Base-by-base conservation (phyloP, 371 early-diverging fungal genomes). In the Choanephora cucurbitarum region DNA sequence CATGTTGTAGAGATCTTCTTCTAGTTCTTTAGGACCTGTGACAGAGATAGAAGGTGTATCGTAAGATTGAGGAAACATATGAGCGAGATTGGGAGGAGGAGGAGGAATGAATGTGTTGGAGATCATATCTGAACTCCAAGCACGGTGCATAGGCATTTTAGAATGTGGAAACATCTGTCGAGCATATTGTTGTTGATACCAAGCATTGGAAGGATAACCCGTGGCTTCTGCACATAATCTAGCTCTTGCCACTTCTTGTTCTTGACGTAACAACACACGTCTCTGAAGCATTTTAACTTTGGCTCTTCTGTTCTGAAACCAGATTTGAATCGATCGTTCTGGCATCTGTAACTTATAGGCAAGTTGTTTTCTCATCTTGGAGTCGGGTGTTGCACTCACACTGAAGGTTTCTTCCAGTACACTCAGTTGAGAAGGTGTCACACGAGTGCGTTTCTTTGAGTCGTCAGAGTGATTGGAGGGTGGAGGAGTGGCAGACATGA, bases 301-400 rank as follows among this genome's bases (percentile, higher is more conserved):
- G 43, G 97, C 96, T 45, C 99, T 83, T 65, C 95, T 83, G 84
- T 99, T 99, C 72, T 99, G 99, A 82, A 99, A 99, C 99, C 99
- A 99, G 60, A 99, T 95, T 70, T 98, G 97, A 57, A 99, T 94
- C 15, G 94, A 88, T 66, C 94, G 81, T 58, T 89, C 88, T 22
- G 96, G 91, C 96, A 98, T 96, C 57, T 89, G 84, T 18, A 98
- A 82, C 63, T 92, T 85, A 51, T 81, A 79, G 28, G 94, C 91
- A 23, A 98, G 83, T 33, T 85, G 85, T 67, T 91, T 91, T 48
- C 98, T 88, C 68, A 93, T 82, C 61, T 91, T 89, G 41, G 82
- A 84, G 54, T 88, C 89, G 32, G 92, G 92, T 11, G 89, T 73
- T 48, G 84, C 76, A 66, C 85, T 84, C 19, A 80, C 70, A 66